Conservation (phyloP, 345 rosid genomes). For the Melastoma malabathricum region DNA sequence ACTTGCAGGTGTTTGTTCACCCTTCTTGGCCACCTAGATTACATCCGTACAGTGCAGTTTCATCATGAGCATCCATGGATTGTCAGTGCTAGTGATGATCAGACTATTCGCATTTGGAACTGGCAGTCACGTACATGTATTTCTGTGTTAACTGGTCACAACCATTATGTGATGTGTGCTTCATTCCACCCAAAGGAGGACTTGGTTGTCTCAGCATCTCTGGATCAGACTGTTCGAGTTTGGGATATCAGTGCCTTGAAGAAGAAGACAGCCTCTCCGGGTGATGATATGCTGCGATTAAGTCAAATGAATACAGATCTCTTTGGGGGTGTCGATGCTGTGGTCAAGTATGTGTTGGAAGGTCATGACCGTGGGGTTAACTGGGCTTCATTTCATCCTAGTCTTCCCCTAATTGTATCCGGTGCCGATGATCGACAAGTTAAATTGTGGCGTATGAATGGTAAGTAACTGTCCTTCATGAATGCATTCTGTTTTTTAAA, state of each 20-base stretch:
- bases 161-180: conserved; percentile 99
- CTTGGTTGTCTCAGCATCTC: conserved; percentile 89
- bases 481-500: too few relatives aligned
- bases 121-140: conserved; percentile 98
- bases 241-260: conserved; percentile 92
- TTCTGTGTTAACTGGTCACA: conserved; percentile 92
- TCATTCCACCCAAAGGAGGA: conserved; percentile 95
- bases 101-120: conserved; percentile 96
- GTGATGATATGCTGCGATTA: conserved; percentile 74
- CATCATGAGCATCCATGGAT: conserved; percentile 98
- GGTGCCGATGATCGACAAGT: conserved; percentile 99
- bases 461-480: conserved; percentile 15
- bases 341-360: conserved; percentile 90
- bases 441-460: conserved; percentile 97
- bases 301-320: conserved; percentile 90
- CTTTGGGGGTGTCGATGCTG: conserved; percentile 90
- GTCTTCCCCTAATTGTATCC: conserved; percentile 84
- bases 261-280: conserved; percentile 84
- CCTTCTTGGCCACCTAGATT: conserved; percentile 94
- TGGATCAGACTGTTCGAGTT: conserved; percentile 94
- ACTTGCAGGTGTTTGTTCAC: conserved; percentile 81
- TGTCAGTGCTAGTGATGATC: conserved; percentile 97
- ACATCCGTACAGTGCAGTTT: conserved; percentile 91
- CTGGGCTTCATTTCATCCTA: conserved; percentile 98
- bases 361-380: conserved; percentile 98